Conservation (phyloP, 495 filamentous ascomycete genomes). For the Elasticomyces elasticus region DNA sequence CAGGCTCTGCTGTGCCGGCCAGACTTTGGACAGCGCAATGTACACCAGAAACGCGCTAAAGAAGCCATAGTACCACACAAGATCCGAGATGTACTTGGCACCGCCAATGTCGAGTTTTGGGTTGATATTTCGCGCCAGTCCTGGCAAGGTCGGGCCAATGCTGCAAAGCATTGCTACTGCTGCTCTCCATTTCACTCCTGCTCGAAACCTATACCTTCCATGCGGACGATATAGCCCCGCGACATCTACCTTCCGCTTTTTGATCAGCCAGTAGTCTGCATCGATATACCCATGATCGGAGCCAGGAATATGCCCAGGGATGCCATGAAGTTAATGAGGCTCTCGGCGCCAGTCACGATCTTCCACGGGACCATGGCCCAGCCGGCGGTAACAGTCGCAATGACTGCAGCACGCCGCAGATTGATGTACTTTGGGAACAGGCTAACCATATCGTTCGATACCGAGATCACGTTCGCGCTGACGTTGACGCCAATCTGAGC, state of each 20-base stretch:
- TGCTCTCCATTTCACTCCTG: slow-evolving; percentile 58
- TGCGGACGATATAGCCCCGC: slow-evolving; percentile 46
- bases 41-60: slow-evolving; percentile 40
- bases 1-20: slow-evolving; percentile 33
- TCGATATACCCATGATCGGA: slow-evolving; percentile 54
- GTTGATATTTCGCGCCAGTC: slow-evolving; percentile 45
- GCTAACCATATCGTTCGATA: slow-evolving; percentile 53
- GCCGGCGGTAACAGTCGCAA: slow-evolving; percentile 46
- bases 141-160: slow-evolving; percentile 52
- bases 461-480: slow-evolving; percentile 55
- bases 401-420: slow-evolving; percentile 52
- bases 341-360: slow-evolving; percentile 47
- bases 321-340: slow-evolving; percentile 50
- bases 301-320: slow-evolving; percentile 55
- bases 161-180: slow-evolving; percentile 52
- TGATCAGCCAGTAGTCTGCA: slow-evolving; percentile 59
- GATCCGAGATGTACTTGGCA: slow-evolving; percentile 20
- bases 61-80: slow-evolving; percentile 50
- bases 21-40: slow-evolving; percentile 32
- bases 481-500: slow-evolving; percentile 40
- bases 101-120: slow-evolving; percentile 34
- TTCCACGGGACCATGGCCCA: slow-evolving; percentile 57
- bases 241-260: slow-evolving; percentile 50
- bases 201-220: slow-evolving; percentile 44
- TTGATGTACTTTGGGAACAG: slow-evolving; percentile 51